phyloP scores from a whole-genome alignment of 306 rosid species.

The Dicorynia guianensis region DNA sequence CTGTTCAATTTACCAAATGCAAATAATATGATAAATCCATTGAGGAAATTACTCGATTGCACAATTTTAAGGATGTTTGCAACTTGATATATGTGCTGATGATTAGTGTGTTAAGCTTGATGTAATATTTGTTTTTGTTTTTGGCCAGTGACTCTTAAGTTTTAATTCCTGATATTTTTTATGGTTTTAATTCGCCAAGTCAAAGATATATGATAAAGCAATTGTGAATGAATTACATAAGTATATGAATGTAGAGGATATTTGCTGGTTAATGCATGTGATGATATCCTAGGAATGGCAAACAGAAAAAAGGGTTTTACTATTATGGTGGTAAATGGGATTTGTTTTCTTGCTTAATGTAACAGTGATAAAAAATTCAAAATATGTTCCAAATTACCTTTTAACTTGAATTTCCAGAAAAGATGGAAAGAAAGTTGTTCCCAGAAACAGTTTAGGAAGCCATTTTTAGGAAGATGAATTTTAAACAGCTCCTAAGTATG shows the following conservation, averaged over 20 bases:
- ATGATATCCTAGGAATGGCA: neutral
- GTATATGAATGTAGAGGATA: neutral
- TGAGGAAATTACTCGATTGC: neutral
- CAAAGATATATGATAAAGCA: neutral
- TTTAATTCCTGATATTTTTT: neutral
- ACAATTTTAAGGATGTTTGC: neutral
- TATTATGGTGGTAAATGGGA: neutral
- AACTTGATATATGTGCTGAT: neutral
- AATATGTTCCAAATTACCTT: neutral
- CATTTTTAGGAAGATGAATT: neutral
- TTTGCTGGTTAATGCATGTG: neutral
- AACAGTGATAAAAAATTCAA: neutral
- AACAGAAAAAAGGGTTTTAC: neutral
- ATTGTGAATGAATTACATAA: neutral
- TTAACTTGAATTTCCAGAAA: neutral
- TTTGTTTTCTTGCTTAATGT: neutral
- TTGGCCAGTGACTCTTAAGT: too few relatives aligned
- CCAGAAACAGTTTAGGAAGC: neutral
- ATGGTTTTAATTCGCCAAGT: neutral
- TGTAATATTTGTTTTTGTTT: neutral
- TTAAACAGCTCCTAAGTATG: neutral
- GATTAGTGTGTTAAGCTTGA: neutral
- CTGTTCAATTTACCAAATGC: neutral
- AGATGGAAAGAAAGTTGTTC: neutral
- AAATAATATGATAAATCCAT: neutral